Evolutionary conservation across 2,329 filamentous ascomycete species (phyloP).

Genomic region (Huntiella moniliformis): DNA sequence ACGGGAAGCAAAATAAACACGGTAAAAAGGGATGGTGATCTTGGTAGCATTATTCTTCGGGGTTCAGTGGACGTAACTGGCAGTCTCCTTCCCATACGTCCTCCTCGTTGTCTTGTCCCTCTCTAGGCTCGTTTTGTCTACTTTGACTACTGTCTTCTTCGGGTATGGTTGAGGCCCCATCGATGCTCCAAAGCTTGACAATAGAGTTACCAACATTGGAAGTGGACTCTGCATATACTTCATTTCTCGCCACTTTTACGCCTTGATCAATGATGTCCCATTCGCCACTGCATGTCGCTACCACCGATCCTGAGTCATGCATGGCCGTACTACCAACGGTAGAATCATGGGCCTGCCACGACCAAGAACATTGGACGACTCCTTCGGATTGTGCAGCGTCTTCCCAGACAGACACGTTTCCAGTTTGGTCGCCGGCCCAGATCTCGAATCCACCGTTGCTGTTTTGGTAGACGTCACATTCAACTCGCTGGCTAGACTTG

Average conservation of each 20-base stretch:
- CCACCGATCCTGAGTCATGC: constrained; percentile 35
- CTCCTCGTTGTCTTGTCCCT: not conserved
- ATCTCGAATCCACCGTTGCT: constrained; percentile 31
- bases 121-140: not conserved
- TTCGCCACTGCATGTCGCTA: constrained; percentile 36
- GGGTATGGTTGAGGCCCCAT: not conserved
- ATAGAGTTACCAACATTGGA: constrained; percentile 4
- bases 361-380: constrained; percentile 26
- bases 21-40: too few species aligned
- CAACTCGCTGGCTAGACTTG: constrained; percentile 27
- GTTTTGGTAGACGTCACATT: constrained; percentile 34
- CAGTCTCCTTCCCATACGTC: not conserved
- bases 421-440: constrained; percentile 39
- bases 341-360: constrained; percentile 28
- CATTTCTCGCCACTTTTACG: not conserved
- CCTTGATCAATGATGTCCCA: constrained; percentile 22
- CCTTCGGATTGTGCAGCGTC: constrained; percentile 31
- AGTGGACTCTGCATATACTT: not conserved
- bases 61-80: not conserved
- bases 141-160: too few species aligned
- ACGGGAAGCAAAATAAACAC: not conserved
- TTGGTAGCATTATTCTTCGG: not conserved
- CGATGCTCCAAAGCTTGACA: constrained; percentile 10
- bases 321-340: constrained; percentile 31
- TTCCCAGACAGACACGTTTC: constrained; percentile 39